Evolutionary conservation across 345 rosid genomes (phyloP).

Genomic region (Alliaria petiolata): DNA sequence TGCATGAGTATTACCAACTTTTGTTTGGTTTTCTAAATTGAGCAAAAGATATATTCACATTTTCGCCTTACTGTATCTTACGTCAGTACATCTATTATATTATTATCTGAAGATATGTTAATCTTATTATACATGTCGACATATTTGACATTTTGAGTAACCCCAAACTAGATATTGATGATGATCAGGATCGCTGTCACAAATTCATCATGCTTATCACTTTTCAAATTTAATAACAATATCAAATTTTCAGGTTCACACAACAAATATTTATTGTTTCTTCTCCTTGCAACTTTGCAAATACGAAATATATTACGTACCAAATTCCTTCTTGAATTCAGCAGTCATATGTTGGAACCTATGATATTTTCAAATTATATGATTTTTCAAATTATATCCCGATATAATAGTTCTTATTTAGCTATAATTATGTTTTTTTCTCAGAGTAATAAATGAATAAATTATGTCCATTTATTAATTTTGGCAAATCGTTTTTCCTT

Average conservation of each 20-base stretch:
- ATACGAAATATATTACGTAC: neutral
- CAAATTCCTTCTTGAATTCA: neutral
- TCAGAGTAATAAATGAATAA: no score
- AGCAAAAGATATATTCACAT: neutral
- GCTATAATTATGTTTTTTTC: no score
- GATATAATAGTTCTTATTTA: no score
- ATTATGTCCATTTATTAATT: no score
- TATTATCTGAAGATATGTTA: neutral
- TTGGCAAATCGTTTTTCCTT: no score
- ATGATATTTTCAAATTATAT: no score
- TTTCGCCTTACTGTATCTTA: neutral
- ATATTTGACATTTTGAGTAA: constrained; percentile 23
- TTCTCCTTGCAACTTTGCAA: neutral
- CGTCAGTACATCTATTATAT: neutral
- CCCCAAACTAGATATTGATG: constrained; percentile 17
- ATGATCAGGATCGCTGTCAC: constrained; percentile 7
- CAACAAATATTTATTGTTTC: neutral
- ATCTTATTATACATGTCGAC: constrained; percentile 6
- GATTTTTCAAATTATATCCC: no score
- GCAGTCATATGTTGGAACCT: no score
- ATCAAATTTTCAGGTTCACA: neutral
- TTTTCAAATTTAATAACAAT: neutral
- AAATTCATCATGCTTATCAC: constrained; percentile 14
- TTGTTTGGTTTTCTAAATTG: neutral
- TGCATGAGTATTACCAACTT: neutral